Conservation (phyloP, 148 eudicot species). For the Nepenthes gracilis region DNA sequence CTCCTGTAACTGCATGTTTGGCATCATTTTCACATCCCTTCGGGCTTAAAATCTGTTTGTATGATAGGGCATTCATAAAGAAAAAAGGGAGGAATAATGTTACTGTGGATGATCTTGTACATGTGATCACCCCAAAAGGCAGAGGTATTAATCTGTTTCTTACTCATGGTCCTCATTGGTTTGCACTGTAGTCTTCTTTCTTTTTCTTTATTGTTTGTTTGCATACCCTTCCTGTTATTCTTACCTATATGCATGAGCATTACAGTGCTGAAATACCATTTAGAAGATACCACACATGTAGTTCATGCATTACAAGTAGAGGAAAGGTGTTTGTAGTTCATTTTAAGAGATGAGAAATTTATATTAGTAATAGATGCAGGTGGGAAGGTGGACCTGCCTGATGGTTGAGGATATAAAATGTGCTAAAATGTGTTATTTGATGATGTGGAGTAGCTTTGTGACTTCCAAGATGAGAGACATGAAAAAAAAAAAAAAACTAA, state of each 20-base stretch:
- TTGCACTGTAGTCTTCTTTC: not conserved
- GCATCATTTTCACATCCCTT: not conserved
- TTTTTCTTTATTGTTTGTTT: not conserved
- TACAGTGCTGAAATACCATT: not conserved
- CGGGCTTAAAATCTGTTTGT: not conserved
- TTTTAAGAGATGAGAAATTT: too few species aligned
- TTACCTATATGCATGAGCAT: not conserved
- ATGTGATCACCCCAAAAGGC: constrained; percentile 68
- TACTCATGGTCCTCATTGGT: not conserved
- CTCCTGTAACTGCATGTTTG: not conserved
- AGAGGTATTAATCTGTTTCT: constrained; percentile 37
- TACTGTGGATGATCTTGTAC: constrained; percentile 74
- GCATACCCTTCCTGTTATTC: too few species aligned
- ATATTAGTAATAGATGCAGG: too few species aligned
- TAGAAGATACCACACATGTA: too few species aligned
- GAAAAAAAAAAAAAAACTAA: too few species aligned
- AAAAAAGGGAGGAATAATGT: constrained; percentile 79
- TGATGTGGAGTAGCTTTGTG: too few species aligned
- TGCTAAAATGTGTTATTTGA: too few species aligned
- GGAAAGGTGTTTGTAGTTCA: too few species aligned
- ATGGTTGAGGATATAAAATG: too few species aligned
- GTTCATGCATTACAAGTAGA: too few species aligned
- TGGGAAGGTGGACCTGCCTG: too few species aligned
- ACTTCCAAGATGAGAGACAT: too few species aligned
- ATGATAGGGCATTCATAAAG: constrained; percentile 28